These are phyloP conservation scores for Paecilomyces formosus DNA, from an alignment of 2,329 filamentous ascomycete species.

Conservation along the genomic window DNA sequence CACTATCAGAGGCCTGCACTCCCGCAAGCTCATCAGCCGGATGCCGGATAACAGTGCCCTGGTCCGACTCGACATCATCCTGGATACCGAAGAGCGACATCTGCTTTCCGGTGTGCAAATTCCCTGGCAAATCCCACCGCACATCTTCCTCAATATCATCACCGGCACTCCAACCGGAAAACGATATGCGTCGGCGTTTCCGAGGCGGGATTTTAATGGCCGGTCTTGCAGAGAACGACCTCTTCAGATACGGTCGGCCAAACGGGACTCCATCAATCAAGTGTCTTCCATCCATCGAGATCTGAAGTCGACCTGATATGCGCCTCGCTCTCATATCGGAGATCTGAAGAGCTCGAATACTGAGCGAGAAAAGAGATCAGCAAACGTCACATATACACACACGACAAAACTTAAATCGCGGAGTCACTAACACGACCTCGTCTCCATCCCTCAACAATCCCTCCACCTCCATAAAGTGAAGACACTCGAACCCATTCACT, in stretches of 20 bases:
- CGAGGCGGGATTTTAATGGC: constrained; percentile 63
- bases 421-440: constrained; percentile 60
- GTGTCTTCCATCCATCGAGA: constrained; percentile 68
- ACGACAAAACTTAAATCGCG: constrained; percentile 2
- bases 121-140: constrained; percentile 19
- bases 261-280: constrained; percentile 81
- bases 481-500: constrained; percentile 73
- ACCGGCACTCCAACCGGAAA: constrained; percentile 16
- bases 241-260: constrained; percentile 62
- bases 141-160: constrained; percentile 22
- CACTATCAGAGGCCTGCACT: constrained; percentile 21
- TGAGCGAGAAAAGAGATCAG: constrained; percentile 24
- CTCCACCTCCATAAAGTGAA: constrained; percentile 72
- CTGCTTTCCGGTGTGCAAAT: constrained; percentile 12
- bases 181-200: constrained; percentile 52
- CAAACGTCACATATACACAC: background rate
- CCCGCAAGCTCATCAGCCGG: constrained; percentile 19
- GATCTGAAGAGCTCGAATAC: constrained; percentile 69
- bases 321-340: constrained; percentile 67
- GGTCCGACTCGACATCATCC: constrained; percentile 20
- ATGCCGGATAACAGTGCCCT: constrained; percentile 31
- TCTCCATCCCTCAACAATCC: constrained; percentile 74
- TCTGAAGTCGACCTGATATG: constrained; percentile 72
- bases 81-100: constrained; percentile 10
- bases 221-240: constrained; percentile 53